These are phyloP conservation scores for Hymenoscyphus albidus DNA, from an alignment of 2,329 filamentous ascomycete species.

Conservation along the genomic window DNA sequence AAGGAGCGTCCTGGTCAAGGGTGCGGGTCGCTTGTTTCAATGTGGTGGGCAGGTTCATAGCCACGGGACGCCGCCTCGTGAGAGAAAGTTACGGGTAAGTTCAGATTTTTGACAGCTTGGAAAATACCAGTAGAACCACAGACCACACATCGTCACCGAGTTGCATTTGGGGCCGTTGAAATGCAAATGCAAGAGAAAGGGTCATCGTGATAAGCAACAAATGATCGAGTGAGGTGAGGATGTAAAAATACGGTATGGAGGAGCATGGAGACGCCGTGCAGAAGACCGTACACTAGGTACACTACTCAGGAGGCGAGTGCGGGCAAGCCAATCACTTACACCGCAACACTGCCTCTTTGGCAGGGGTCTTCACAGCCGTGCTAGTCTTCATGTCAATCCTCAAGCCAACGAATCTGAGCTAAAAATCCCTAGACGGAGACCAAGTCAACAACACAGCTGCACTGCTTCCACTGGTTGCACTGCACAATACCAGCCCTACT, in stretches of 20 bases:
- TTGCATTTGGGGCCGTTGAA: too few species aligned
- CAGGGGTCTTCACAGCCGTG: slow-evolving; percentile 4
- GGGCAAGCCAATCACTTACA: neutral
- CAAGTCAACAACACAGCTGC: neutral
- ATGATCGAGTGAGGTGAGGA: neutral
- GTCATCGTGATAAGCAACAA: neutral
- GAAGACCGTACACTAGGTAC: neutral
- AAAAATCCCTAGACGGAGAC: neutral
- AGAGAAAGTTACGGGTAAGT: too few species aligned
- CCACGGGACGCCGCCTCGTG: too few species aligned
- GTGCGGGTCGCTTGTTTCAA: too few species aligned
- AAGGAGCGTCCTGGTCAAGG: too few species aligned
- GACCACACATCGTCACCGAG: too few species aligned
- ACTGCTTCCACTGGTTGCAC: neutral
- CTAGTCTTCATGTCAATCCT: neutral
- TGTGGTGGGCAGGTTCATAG: too few species aligned
- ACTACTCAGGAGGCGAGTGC: neutral
- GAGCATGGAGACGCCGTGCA: neutral
- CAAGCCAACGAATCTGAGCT: slow-evolving; percentile 1
- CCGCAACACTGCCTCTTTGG: neutral
- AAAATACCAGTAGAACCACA: too few species aligned
- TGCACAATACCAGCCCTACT: too few species aligned
- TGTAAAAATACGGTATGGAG: neutral
- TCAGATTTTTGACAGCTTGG: too few species aligned
- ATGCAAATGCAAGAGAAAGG: neutral